Evolutionary conservation across 2,329 filamentous ascomycete species (phyloP).

Genomic region (Onygenales sp.): DNA sequence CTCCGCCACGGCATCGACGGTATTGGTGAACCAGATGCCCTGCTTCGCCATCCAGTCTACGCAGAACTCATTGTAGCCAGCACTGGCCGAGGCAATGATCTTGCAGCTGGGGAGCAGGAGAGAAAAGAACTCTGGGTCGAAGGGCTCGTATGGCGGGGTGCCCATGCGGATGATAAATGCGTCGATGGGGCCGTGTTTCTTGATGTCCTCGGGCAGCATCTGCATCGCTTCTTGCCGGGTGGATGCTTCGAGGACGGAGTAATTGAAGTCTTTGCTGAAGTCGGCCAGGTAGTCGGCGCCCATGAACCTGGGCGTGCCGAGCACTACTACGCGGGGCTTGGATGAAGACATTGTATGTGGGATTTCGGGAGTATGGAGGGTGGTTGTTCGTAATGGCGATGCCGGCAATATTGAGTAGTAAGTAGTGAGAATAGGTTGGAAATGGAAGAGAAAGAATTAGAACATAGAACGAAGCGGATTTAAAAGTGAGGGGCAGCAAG

Average conservation of each 20-base stretch:
- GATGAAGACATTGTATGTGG: background rate
- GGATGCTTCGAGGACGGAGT: constrained; percentile 28
- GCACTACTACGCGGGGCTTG: constrained; percentile 31
- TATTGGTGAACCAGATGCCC: constrained; percentile 46
- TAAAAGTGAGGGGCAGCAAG: too few species aligned
- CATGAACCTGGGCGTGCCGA: constrained; percentile 32
- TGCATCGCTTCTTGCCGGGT: constrained; percentile 28
- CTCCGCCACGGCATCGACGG: constrained; percentile 43
- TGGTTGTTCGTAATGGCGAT: background rate
- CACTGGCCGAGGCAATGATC: constrained; percentile 39
- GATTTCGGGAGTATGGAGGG: background rate
- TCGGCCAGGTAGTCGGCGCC: constrained; percentile 31
- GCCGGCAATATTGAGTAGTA: background rate
- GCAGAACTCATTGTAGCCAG: constrained; percentile 41
- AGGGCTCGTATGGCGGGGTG: constrained; percentile 40
- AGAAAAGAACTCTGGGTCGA: constrained; percentile 35
- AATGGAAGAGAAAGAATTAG: too few species aligned
- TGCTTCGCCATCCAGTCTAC: constrained; percentile 33
- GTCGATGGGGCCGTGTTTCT: background rate
- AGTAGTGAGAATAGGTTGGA: background rate
- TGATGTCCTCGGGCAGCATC: constrained; percentile 28
- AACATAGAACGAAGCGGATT: too few species aligned
- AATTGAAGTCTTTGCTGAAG: constrained; percentile 32
- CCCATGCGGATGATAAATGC: constrained; percentile 43
- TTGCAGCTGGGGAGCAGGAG: constrained; percentile 33